Percentiles rank a stretch among this genome's conserved stretches.
These are phyloP conservation scores for Podaxis sp. DNA, from an alignment of 768 basidiomycete genomes.

Conservation along the genomic window DNA sequence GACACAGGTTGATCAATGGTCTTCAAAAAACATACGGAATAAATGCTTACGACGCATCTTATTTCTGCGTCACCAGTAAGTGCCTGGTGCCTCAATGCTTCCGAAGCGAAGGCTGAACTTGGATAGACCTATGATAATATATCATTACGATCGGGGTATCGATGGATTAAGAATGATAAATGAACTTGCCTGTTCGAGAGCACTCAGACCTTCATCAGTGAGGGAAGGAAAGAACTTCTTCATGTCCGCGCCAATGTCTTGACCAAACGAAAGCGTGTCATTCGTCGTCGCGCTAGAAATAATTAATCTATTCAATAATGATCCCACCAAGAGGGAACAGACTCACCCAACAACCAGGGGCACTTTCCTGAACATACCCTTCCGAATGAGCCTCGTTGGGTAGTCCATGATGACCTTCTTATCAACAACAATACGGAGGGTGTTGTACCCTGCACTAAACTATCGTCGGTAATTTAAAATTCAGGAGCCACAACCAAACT, in stretches of 20 bases:
- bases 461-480: not conserved
- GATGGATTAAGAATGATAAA: not conserved
- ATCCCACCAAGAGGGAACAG: not conserved
- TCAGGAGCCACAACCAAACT: constrained; percentile 7
- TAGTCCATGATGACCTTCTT: constrained; percentile 48
- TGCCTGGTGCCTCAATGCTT: constrained; percentile 41
- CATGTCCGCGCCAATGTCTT: constrained; percentile 36
- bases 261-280: constrained; percentile 50
- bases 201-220: constrained; percentile 35
- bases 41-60: constrained; percentile 51
- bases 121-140: constrained; percentile 39
- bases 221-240: constrained; percentile 45
- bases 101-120: constrained; percentile 40
- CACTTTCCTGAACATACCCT: constrained; percentile 47
- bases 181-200: constrained; percentile 31
- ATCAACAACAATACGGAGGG: constrained; percentile 57
- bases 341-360: constrained; percentile 60
- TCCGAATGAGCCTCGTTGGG: constrained; percentile 45
- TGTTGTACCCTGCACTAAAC: constrained; percentile 40
- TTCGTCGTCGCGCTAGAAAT: constrained; percentile 52
- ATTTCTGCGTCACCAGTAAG: constrained; percentile 50
- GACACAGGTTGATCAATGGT: not conserved
- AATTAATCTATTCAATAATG: not conserved
- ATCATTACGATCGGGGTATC: not conserved
- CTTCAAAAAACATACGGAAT: not conserved